Evolutionary conservation across 495 filamentous ascomycete species (phyloP), one percentile per base, ranked within the genome.

Genomic region (Xylaria palmicola): DNA sequence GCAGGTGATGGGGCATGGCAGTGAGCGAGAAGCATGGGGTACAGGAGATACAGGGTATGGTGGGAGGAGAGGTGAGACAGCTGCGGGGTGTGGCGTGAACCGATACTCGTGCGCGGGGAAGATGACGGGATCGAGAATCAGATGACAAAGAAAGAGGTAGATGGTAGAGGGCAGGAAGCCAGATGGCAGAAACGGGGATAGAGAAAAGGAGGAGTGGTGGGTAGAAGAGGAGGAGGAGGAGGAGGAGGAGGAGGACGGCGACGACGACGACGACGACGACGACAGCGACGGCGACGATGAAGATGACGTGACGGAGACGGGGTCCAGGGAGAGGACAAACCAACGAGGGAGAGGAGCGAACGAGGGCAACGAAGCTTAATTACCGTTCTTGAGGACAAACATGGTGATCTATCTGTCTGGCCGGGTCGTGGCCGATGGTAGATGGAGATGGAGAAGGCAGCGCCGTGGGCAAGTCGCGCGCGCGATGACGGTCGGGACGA

Each of bases 301-400:
- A n/a, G n/a, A n/a, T n/a, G n/a, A n/a, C n/a, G n/a, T n/a, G n/a
- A n/a, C n/a, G n/a, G n/a, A n/a, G n/a, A n/a, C n/a, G n/a, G n/a
- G n/a, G n/a, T n/a, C n/a, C n/a, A n/a, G n/a, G n/a, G n/a, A n/a
- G n/a, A n/a, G n/a, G n/a, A n/a, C 29, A 27, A 7, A 30, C 27
- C 17, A 43, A 26, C 37, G 13, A 62, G 44, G 30, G 53, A 15
- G 27, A 43, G 32, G 40, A 13, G 26, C 13, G 13, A 37, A n/a
- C n/a, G n/a, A n/a, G n/a, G n/a, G n/a, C n/a, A n/a, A n/a, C n/a
- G n/a, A n/a, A 29, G 34, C n/a, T 29, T 47, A 54, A 65, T 68
- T 41, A 74, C 71, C 67, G 64, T 68, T 70, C 62, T 68, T 72
- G 40, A 74, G 69, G 63, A 72, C 71, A 67, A 74, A 74, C 71